These are phyloP conservation scores for Cryptococcus sp. DNA, from an alignment of 1,284 basidiomycete genomes.

Conservation along the genomic window DNA sequence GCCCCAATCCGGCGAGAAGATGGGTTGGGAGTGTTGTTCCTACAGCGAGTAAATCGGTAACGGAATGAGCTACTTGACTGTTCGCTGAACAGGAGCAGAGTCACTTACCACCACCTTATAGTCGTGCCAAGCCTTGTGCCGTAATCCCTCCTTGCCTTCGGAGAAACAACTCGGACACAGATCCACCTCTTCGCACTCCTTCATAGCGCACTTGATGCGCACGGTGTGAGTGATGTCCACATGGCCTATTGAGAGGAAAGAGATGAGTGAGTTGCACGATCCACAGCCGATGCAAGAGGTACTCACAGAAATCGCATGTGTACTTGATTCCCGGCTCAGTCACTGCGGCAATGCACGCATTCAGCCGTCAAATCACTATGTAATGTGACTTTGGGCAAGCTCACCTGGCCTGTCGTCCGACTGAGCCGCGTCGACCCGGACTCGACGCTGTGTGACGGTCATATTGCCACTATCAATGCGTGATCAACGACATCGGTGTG, in stretches of 20 bases:
- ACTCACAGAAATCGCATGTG: slow-evolving; percentile 53
- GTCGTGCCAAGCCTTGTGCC: slow-evolving; percentile 83
- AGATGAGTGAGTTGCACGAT: neutral
- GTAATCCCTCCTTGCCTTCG: slow-evolving; percentile 81
- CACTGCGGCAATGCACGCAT: slow-evolving; percentile 21
- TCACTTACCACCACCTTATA: slow-evolving; percentile 85
- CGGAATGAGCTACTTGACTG: too few relatives aligned
- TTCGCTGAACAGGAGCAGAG: too few relatives aligned
- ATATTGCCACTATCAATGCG: slow-evolving; percentile 20
- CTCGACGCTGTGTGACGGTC: slow-evolving; percentile 51
- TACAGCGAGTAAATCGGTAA: slow-evolving; percentile 44
- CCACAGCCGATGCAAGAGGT: slow-evolving; percentile 4
- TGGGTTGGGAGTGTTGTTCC: slow-evolving; percentile 95
- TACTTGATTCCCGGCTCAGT: slow-evolving; percentile 52
- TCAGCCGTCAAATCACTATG: neutral
- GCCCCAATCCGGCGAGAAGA: slow-evolving; percentile 94
- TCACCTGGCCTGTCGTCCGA: slow-evolving; percentile 44
- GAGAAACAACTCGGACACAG: slow-evolving; percentile 90
- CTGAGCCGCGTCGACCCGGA: slow-evolving; percentile 39
- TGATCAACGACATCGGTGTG: too few relatives aligned
- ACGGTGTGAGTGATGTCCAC: slow-evolving; percentile 72
- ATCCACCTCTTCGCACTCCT: slow-evolving; percentile 78
- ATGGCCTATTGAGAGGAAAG: slow-evolving; percentile 22
- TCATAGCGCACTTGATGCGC: slow-evolving; percentile 85
- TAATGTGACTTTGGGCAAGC: slow-evolving; percentile 10